phyloP scores from a whole-genome alignment of 2,329 filamentous ascomycete species.

The Colletotrichum simmondsii region DNA sequence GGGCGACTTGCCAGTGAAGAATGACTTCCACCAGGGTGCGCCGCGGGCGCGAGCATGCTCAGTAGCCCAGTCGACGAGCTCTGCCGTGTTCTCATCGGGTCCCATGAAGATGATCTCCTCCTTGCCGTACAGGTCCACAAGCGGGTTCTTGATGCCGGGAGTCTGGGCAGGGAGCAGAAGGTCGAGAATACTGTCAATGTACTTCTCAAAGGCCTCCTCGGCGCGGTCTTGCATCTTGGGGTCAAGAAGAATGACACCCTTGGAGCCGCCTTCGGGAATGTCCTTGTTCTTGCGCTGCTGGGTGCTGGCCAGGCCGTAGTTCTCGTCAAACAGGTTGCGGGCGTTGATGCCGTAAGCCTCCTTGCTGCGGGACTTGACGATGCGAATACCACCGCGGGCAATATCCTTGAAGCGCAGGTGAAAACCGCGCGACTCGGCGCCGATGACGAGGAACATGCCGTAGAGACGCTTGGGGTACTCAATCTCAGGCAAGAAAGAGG shows the following conservation, averaged over 20 bases:
- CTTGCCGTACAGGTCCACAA: constrained; percentile 94
- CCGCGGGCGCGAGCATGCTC: constrained; percentile 88
- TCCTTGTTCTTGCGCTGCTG: constrained; percentile 99
- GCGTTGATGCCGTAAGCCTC: constrained; percentile 98
- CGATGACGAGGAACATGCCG: constrained; percentile 98
- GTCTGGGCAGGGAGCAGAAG: constrained; percentile 89
- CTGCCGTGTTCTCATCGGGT: constrained; percentile 97
- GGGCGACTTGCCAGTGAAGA: constrained; percentile 99
- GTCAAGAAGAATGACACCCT: constrained; percentile 96
- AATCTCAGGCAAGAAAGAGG: constrained; percentile 85
- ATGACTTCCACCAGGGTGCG: constrained; percentile 99
- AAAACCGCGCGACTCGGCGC: constrained; percentile 96
- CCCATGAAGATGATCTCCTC: constrained; percentile 99
- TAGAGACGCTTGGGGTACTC: constrained; percentile 96
- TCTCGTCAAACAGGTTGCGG: constrained; percentile 96
- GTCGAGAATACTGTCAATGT: constrained; percentile 98
- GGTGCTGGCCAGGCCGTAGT: constrained; percentile 97
- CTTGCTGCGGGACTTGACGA: constrained; percentile 96
- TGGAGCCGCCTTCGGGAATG: constrained; percentile 97
- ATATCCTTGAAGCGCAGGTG: constrained; percentile 98
- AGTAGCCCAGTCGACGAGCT: constrained; percentile 98
- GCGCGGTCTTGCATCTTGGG: constrained; percentile 94
- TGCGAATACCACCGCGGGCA: constrained; percentile 94
- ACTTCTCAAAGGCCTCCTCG: constrained; percentile 96
- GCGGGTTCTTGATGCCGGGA: constrained; percentile 98